phyloP scores from a whole-genome alignment of 2,329 filamentous ascomycete genomes.

The Colletotrichum sidae region DNA sequence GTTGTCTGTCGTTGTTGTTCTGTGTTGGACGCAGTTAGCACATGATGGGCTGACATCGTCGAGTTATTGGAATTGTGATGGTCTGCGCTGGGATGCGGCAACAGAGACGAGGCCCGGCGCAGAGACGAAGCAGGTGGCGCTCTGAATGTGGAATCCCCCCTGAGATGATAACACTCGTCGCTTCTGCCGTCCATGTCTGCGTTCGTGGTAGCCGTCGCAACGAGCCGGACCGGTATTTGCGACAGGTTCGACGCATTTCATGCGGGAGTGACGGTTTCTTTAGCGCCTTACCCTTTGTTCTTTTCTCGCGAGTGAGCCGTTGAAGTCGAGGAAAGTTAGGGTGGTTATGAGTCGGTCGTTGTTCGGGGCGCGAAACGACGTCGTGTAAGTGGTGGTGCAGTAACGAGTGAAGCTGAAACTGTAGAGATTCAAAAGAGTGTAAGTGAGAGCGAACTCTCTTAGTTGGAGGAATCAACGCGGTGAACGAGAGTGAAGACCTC shows the following conservation, averaged over 20 bases:
- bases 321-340: conserved; percentile 9
- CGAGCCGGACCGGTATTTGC: no score
- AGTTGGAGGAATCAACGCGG: conserved; percentile 38
- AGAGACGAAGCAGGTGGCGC: no score
- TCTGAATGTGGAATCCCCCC: no score
- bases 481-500: conserved; percentile 35
- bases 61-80: background rate
- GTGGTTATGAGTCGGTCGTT: conserved; percentile 10
- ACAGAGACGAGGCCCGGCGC: no score
- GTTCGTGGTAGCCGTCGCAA: no score
- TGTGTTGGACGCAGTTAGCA: conserved; percentile 20
- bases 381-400: conserved; percentile 13
- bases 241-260: background rate
- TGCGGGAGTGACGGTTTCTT: background rate
- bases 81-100: no score
- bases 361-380: conserved; percentile 17
- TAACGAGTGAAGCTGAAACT: conserved; percentile 35
- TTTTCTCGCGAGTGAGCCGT: conserved; percentile 23
- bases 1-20: conserved; percentile 22
- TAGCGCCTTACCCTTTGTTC: conserved; percentile 21
- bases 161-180: background rate
- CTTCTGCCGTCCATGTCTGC: no score
- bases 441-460: conserved; percentile 38
- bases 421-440: conserved; percentile 37
- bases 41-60: background rate